These are phyloP conservation scores for Straminergon stramineum DNA, from an alignment of 225 moss, liverwort and hornwort genomes.

Conservation along the genomic window DNA sequence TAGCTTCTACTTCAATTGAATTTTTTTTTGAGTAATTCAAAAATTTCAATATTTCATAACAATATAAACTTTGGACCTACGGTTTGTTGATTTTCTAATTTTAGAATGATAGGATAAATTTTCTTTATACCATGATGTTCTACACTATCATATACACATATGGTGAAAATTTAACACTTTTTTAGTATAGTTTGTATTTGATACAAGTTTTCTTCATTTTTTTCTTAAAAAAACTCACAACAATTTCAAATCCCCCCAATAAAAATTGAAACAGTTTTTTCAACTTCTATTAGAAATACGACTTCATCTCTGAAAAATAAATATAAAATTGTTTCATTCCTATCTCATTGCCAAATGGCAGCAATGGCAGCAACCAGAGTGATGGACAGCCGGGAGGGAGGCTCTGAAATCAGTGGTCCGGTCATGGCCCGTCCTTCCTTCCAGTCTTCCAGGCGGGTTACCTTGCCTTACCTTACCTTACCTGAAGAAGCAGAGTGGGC, in stretches of 20 bases:
- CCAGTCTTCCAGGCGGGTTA: too few species aligned
- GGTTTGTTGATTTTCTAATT: background rate
- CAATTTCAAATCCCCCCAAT: background rate
- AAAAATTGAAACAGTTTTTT: background rate
- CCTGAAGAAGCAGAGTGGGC: background rate
- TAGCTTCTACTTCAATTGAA: background rate
- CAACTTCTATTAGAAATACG: background rate
- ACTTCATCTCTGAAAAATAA: background rate
- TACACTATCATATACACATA: too few species aligned
- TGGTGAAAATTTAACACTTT: background rate
- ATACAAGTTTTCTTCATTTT: background rate
- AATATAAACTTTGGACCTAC: background rate
- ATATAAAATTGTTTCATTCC: background rate
- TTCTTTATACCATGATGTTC: background rate
- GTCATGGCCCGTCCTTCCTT: too few species aligned
- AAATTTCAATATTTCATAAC: background rate
- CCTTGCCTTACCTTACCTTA: too few species aligned
- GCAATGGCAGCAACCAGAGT: background rate
- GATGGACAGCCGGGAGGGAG: background rate
- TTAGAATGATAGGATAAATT: fast-evolving
- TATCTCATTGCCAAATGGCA: background rate
- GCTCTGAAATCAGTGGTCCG: too few species aligned
- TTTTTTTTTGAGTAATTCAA: too few species aligned
- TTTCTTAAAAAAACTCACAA: background rate
- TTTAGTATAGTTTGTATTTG: background rate